A percentile compares a stretch with the other conserved stretches of the same genome.
Evolutionary conservation across 495 filamentous ascomycete species (phyloP).

Genomic region (Hypoxylon cercidicola): DNA sequence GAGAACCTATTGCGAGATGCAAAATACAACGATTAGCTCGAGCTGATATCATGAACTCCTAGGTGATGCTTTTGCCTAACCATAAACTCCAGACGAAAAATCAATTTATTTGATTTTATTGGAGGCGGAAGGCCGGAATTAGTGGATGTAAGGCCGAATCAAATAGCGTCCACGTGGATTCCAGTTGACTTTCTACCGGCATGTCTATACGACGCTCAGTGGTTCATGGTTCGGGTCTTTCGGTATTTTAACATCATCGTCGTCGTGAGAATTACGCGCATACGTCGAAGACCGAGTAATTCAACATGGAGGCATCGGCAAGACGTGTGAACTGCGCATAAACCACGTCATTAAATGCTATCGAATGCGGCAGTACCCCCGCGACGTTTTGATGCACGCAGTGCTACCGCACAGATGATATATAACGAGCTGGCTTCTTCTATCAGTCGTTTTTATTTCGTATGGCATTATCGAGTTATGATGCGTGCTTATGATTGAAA

Average conservation of each 20-base stretch:
- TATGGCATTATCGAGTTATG: slow-evolving; percentile 9
- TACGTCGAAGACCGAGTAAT: too few species aligned
- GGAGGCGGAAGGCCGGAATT: too few species aligned
- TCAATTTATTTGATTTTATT: too few species aligned
- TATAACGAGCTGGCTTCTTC: slow-evolving; percentile 5
- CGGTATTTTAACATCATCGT: too few species aligned
- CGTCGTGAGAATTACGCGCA: too few species aligned
- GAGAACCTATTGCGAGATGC: background rate
- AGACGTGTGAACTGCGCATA: slow-evolving; percentile 15
- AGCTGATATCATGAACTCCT: too few species aligned
- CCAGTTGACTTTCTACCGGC: background rate
- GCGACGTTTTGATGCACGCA: slow-evolving; percentile 13
- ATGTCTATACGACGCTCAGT: slow-evolving; percentile 1
- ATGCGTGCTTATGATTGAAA: slow-evolving; percentile 2
- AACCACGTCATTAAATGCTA: slow-evolving; percentile 15
- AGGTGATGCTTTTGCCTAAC: too few species aligned
- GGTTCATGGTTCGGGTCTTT: too few species aligned
- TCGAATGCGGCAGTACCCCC: background rate
- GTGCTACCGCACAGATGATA: slow-evolving; percentile 38
- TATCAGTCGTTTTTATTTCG: slow-evolving; percentile 9
- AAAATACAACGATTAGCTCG: too few species aligned
- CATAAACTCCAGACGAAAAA: too few species aligned
- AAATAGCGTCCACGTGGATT: slow-evolving; percentile 16
- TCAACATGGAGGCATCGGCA: background rate
- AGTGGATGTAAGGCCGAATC: too few species aligned